phyloP scores from a whole-genome alignment of 2,329 filamentous ascomycete species.

The Stagonosporopsis cucurbitacearum region DNA sequence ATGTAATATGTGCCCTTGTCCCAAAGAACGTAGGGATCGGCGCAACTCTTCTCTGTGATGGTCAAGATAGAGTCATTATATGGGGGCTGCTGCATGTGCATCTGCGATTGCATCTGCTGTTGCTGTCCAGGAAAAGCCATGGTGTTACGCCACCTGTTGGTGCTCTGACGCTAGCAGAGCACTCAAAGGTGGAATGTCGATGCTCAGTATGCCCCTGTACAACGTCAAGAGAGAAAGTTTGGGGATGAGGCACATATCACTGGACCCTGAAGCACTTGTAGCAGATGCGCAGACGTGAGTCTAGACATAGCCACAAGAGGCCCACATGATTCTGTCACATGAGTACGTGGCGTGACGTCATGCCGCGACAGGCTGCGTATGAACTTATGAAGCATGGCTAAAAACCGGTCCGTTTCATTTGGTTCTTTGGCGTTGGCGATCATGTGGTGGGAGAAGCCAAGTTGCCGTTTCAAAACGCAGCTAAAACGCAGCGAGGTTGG shows the following conservation, averaged over 20 bases:
- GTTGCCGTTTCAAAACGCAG: not conserved
- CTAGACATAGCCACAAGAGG: conserved; percentile 7
- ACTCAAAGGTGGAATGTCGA: not conserved
- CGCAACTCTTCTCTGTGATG: conserved; percentile 50
- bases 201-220: not conserved
- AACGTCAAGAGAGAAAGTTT: not conserved
- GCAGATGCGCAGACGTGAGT: not conserved
- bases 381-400: not conserved
- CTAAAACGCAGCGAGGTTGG: not conserved
- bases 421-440: conserved; percentile 7
- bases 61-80: conserved; percentile 52
- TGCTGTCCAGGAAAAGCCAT: conserved; percentile 25
- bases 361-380: not conserved
- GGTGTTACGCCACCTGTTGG: not conserved
- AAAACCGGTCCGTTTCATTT: conserved; percentile 6
- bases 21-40: conserved; percentile 55
- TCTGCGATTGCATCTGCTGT: conserved; percentile 17
- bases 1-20: conserved; percentile 54
- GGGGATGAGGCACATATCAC: not conserved
- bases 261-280: not conserved
- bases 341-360: conserved; percentile 20
- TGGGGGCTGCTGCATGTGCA: conserved; percentile 30
- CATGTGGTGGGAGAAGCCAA: conserved; percentile 14
- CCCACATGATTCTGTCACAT: conserved; percentile 19
- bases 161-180: not conserved